phyloP scores from a whole-genome alignment of 1,139 yeast species.

The Debaryomycetaceae sp. region DNA sequence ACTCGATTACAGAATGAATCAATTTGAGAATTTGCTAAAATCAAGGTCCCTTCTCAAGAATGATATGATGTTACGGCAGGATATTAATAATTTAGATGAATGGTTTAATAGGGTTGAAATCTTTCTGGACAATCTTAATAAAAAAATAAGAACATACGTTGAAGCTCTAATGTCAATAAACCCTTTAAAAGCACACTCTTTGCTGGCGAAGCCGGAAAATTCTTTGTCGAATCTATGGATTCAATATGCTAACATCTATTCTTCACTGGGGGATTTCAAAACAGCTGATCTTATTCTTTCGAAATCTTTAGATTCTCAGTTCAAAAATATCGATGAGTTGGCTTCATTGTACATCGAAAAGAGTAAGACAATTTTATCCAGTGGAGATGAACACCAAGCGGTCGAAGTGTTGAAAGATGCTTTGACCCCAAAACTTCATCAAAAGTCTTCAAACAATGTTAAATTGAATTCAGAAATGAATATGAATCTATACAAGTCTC shows the following conservation, averaged over 20 bases:
- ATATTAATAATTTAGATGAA: constrained; percentile 56
- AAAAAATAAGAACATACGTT: constrained; percentile 56
- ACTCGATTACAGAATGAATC: constrained; percentile 43
- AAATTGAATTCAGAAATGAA: constrained; percentile 38
- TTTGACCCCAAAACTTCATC: constrained; percentile 25
- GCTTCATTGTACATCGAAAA: constrained; percentile 69
- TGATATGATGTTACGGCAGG: constrained; percentile 64
- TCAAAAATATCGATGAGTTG: constrained; percentile 57
- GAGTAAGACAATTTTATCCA: constrained; percentile 63
- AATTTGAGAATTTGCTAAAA: constrained; percentile 55
- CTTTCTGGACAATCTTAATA: constrained; percentile 30
- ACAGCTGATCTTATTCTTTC: constrained; percentile 64
- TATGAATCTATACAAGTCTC: constrained; percentile 47
- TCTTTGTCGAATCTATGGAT: constrained; percentile 63
- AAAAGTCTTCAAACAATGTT: constrained; percentile 38
- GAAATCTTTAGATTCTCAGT: constrained; percentile 72
- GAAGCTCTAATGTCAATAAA: constrained; percentile 66
- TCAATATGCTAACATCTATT: constrained; percentile 64
- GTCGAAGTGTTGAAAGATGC: constrained; percentile 51
- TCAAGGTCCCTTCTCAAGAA: constrained; percentile 56
- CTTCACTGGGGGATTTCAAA: constrained; percentile 48
- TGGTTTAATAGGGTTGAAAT: constrained; percentile 66
- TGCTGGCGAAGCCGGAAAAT: constrained; percentile 20
- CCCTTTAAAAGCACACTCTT: constrained; percentile 50
- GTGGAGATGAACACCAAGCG: constrained; percentile 51